Evolutionary conservation across 163 green algal genomes (phyloP), one percentile per base, ranked within the genome.

Genomic region (Scenedesmus sp.): DNA sequence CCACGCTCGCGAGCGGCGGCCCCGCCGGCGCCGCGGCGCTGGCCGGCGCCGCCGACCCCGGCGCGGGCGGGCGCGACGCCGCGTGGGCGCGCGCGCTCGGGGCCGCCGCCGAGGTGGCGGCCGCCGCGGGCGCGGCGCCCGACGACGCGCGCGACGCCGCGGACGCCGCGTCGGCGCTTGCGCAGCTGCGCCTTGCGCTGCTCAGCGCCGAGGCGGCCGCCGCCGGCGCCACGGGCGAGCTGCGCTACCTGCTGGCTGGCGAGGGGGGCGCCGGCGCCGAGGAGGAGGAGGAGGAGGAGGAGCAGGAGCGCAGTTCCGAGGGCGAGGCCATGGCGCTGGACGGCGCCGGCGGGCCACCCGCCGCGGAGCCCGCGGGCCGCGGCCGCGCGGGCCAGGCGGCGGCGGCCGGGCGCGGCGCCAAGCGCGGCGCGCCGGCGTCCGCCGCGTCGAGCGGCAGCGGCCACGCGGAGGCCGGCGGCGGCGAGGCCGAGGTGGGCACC

Each of bases 161-260:
- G n/a, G 53, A 18, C n/a, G 36, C 42, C 4, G 48, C 51, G 24
- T 48, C 18, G 34, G 63, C 56, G n/a, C 20, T 77, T 4, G 63
- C 44, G 34, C 63, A 75, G 51, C 63, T 81, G 34, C 42, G 74
- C 50, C 63, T 81, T 48, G 50, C 56, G 63, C 62, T 81, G 50
- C 28, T 81, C 17, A 18, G 34, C n/a, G 20, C 60, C 28, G 74
- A 81, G 63, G 15, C 69, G 50, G 34, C 60, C 29, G 34, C 75
- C 50, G 62, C 75, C 15, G 53, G 9, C n/a, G 63, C 18, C 7
- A 81, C 54, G 26, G 74, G 74, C 9, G 74, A 81, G 36, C 11
- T 28, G 13, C 28, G 42, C 18, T 53, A 67, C 20, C 24, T 69
- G 31, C 44, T 62, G 7, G 34, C 64, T 13, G 63, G 62, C 17